Base-by-base conservation (phyloP, 2,329 filamentous ascomycete genomes). In the Emergomyces orientalis region DNA sequence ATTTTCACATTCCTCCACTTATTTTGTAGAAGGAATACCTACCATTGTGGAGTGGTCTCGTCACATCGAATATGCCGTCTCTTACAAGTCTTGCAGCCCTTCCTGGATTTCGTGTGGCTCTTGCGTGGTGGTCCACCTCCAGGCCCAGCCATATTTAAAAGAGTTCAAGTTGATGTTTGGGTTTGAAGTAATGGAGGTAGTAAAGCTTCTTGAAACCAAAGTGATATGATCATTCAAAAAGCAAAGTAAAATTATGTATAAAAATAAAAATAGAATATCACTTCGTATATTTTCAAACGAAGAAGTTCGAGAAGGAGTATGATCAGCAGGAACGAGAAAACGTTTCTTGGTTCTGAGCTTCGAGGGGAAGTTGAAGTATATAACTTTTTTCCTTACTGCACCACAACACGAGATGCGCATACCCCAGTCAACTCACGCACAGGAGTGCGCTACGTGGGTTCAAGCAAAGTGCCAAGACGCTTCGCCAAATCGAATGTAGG, bases 61-160 rank as follows among this genome's bases (percentile, higher is more conserved):
- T 99, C 94, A 79, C 94, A 99, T 71, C 94, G 86, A 74, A 99
- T 99, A 78, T 99, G 94, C 74, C 94, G 87, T 75, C 89, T 88
- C 79, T 99, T 99, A 84, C 94, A 99, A 66, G 91, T 96, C 72
- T 95, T 93, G 83, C 94, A 99, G 67, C 94, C 94, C 80, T 97
- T 97, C 74, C 94, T 88, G 71, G 93, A 97, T 82, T 99, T 99
- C 75, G 94, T 99, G 81, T 99, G 94, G 81, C 93, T 96, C 75
- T 85, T 85, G 71, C 86, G 81, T 75, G 93, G 92, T 76, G 93
- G 92, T 81, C 93, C 93, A 82, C 91, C 91, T 78, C 92, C 92
- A 74, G 91, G 90, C 79, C 91, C 91, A 80, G 91, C 90, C 92
- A 97, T 97, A 55, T 61, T 62, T 25, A 14, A 32, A 58, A 30